Conservation (phyloP, 331 rosid species). For the Telfairia occidentalis region DNA sequence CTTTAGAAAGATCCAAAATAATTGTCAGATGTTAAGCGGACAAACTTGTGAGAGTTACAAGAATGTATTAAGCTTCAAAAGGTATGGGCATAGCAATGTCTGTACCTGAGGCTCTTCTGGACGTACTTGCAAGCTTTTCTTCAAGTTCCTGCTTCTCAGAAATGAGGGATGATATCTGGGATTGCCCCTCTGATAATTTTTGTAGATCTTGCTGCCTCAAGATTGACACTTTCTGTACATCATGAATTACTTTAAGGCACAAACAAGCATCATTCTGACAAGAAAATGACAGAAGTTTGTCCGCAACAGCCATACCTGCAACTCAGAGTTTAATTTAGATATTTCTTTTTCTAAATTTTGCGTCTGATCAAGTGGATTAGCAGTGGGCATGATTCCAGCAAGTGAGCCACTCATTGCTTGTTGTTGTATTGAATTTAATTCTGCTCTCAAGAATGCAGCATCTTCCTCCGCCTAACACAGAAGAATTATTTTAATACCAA, state of each 20-base stretch:
- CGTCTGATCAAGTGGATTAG: constrained; percentile 46
- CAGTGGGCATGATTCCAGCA: constrained; percentile 33
- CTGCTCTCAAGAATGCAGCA: constrained; percentile 86
- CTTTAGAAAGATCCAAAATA: background rate
- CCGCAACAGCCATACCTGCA: constrained; percentile 36
- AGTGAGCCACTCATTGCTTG: constrained; percentile 59
- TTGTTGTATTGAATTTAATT: constrained; percentile 70
- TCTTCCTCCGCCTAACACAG: constrained; percentile 94
- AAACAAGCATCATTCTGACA: constrained; percentile 8
- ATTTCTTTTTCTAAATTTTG: constrained; percentile 63
- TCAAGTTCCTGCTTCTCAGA: constrained; percentile 77
- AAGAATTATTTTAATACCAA: constrained; percentile 11
- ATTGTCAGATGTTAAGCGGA: background rate
- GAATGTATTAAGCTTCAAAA: background rate
- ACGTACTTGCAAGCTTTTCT: constrained; percentile 48
- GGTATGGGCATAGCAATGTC: background rate
- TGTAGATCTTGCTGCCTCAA: constrained; percentile 82
- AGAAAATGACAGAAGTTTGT: constrained; percentile 13
- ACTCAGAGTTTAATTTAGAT: constrained; percentile 47
- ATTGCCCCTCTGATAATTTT: constrained; percentile 52
- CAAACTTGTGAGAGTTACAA: background rate
- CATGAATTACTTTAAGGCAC: constrained; percentile 21
- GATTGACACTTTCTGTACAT: constrained; percentile 43
- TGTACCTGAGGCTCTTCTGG: constrained; percentile 49
- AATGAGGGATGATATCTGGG: constrained; percentile 32